Base-by-base conservation (phyloP, 2,329 filamentous ascomycete species). In the Aspergillus fijiensis region DNA sequence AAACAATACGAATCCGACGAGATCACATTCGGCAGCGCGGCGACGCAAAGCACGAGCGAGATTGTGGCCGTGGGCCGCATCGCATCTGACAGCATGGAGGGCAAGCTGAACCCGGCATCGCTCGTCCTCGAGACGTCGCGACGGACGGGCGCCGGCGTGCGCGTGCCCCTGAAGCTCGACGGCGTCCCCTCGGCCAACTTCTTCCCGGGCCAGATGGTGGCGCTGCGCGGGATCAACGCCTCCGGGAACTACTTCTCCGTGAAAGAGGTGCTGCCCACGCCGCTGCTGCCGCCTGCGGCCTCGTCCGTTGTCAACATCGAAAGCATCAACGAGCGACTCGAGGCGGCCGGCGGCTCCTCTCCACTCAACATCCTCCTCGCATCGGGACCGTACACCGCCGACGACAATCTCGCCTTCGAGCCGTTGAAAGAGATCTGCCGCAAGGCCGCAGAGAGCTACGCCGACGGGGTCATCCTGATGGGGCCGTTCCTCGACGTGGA, bases 151-250 rank as follows among this genome's bases (percentile, higher is more conserved):
- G 91, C 89, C 64, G 95, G 93, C 4, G 80, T 91, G 59, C 85
- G 95, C 60, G 85, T 97, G 31, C 90, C 92, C 4, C 77, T 99
- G 19, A 91, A 91, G 65, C 80, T 97, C 59, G 85, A 89, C 61
- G 84, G 84, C 2, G 74, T 96, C 1, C 79, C 82, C 65, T 84
- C 77, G 1, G 95, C 89, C 77, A 89, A 91, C 72, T 91, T 98
- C 79, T 98, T 98, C 73, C 95, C 94, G 0, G 95, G 95, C 5
- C 93, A 98, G 72, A 92, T 98, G 55, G 91, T 96, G 31, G 95
- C 94, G 6, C 77, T 98, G 29, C 85, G 85, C 62, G 95, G 95
- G 7, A 92, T 87, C 67, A 99, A 99, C 72, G 87, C 92, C 21
- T 92, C 91, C 0, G 94, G 94, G 0, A 84, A 87, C 42, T 89